Evolutionary conservation across 768 basidiomycete genomes (phyloP).

Genomic region (Amanita phalloides): DNA sequence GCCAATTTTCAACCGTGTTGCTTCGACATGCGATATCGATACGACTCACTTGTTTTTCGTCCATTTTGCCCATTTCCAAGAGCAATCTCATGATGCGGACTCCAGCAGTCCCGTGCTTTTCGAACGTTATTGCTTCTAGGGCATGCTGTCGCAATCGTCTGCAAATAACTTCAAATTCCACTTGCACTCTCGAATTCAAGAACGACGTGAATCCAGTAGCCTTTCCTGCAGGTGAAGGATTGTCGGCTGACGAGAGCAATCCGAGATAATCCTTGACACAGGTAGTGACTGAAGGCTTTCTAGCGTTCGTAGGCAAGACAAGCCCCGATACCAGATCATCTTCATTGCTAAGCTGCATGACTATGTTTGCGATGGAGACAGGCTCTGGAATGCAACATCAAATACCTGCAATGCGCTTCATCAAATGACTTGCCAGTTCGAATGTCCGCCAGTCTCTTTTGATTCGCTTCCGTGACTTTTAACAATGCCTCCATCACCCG

Average conservation of each 20-base stretch:
- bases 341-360: conserved; percentile 52
- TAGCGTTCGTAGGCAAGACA: conserved; percentile 27
- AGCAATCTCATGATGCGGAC: conserved; percentile 75
- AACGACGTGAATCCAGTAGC: conserved; percentile 65
- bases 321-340: conserved; percentile 55
- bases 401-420: not conserved
- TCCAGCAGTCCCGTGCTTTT: conserved; percentile 75
- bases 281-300: conserved; percentile 45
- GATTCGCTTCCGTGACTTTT: conserved; percentile 56
- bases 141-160: conserved; percentile 57
- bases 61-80: conserved; percentile 79
- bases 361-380: conserved; percentile 53
- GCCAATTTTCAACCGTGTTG: not conserved
- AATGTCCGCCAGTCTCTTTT: conserved; percentile 47
- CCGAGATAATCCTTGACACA: conserved; percentile 75
- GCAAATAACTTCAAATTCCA: conserved; percentile 71
- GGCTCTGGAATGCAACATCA: conserved; percentile 33
- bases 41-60: conserved; percentile 76
- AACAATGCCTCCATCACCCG: conserved; percentile 62
- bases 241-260: conserved; percentile 72
- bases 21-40: not conserved
- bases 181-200: conserved; percentile 58
- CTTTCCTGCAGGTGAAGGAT: conserved; percentile 64
- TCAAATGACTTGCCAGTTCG: conserved; percentile 41
- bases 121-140: conserved; percentile 69